Percentiles rank a stretch among this genome's conserved stretches.
Conservation (phyloP, 2,329 filamentous ascomycete species). For the Didymella segeticola region DNA sequence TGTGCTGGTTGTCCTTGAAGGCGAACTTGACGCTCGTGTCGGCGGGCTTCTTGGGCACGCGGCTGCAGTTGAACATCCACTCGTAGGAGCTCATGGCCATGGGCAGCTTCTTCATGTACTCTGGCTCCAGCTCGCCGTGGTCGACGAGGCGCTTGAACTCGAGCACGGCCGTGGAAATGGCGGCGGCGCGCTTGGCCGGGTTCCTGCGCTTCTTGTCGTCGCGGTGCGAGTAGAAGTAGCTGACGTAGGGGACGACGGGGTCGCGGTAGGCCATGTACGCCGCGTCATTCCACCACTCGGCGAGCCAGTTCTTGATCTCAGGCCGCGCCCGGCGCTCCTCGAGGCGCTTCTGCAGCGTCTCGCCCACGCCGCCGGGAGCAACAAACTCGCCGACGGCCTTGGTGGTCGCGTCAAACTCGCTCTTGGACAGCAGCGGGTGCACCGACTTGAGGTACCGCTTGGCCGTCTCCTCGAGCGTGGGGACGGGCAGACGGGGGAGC, state of each 20-base stretch:
- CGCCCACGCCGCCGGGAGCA: slow-evolving; percentile 81
- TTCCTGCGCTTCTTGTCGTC: slow-evolving; percentile 89
- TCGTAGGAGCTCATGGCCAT: slow-evolving; percentile 99
- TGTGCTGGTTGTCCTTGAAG: slow-evolving; percentile 78
- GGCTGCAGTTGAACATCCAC: slow-evolving; percentile 97
- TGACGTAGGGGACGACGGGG: slow-evolving; percentile 96
- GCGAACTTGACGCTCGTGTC: slow-evolving; percentile 86
- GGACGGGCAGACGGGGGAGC: slow-evolving; percentile 79
- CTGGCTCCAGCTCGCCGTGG: slow-evolving; percentile 80
- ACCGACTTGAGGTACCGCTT: slow-evolving; percentile 81
- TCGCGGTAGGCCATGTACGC: slow-evolving; percentile 95
- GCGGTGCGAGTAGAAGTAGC: slow-evolving; percentile 98
- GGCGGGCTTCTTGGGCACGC: slow-evolving; percentile 80
- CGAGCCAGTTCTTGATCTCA: slow-evolving; percentile 88
- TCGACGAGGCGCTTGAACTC: slow-evolving; percentile 97
- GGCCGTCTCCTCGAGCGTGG: slow-evolving; percentile 81
- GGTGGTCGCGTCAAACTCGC: slow-evolving; percentile 75
- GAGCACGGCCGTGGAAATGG: slow-evolving; percentile 81
- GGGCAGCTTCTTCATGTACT: slow-evolving; percentile 98
- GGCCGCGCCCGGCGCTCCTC: slow-evolving; percentile 79
- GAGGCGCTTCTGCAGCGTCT: slow-evolving; percentile 86
- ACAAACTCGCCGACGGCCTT: slow-evolving; percentile 89
- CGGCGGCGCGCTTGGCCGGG: slow-evolving; percentile 90
- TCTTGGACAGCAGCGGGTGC: slow-evolving; percentile 72
- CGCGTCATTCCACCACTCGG: slow-evolving; percentile 97